A percentile compares a stretch with the other conserved stretches of the same genome.
phyloP scores from a whole-genome alignment of 1,284 basidiomycete genomes.

The Leccinum subrobustum region DNA sequence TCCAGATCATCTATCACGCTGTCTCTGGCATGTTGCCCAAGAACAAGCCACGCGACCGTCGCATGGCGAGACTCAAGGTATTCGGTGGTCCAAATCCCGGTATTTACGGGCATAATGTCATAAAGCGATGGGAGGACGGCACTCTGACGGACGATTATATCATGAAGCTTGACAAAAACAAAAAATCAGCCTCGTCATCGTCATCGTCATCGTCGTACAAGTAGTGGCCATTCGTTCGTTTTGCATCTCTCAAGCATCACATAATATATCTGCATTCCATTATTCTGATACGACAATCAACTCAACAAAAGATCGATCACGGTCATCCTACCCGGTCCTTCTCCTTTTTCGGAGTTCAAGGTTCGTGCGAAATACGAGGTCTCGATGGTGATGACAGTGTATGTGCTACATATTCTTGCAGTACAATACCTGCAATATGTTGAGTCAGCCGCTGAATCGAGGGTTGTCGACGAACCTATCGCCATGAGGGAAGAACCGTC shows the following conservation, averaged over 20 bases:
- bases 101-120: slow-evolving; percentile 62
- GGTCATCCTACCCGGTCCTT: slow-evolving; percentile 2
- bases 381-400: slow-evolving; percentile 10
- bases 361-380: slow-evolving; percentile 1
- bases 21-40: slow-evolving; percentile 97
- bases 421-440: slow-evolving; percentile 52
- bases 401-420: slow-evolving; percentile 60
- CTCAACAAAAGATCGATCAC: not conserved
- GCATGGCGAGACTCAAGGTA: slow-evolving; percentile 83
- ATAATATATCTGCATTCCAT: slow-evolving; percentile 11
- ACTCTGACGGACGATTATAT: slow-evolving; percentile 55
- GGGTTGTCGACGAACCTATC: slow-evolving; percentile 47
- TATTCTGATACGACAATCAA: not conserved
- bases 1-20: slow-evolving; percentile 91
- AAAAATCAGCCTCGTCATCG: slow-evolving; percentile 9
- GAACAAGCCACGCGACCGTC: slow-evolving; percentile 86
- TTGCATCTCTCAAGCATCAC: slow-evolving; percentile 1
- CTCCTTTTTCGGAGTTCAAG: slow-evolving; percentile 5
- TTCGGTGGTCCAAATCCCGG: slow-evolving; percentile 78
- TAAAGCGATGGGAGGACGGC: slow-evolving; percentile 77
- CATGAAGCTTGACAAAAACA: slow-evolving; percentile 32
- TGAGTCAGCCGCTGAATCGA: slow-evolving; percentile 6
- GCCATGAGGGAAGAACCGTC: slow-evolving; percentile 72
- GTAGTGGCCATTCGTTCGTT: slow-evolving; percentile 8
- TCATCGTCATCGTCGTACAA: slow-evolving; percentile 9